Conservation (phyloP, 768 basidiomycete genomes). For the Auricularia cornea region DNA sequence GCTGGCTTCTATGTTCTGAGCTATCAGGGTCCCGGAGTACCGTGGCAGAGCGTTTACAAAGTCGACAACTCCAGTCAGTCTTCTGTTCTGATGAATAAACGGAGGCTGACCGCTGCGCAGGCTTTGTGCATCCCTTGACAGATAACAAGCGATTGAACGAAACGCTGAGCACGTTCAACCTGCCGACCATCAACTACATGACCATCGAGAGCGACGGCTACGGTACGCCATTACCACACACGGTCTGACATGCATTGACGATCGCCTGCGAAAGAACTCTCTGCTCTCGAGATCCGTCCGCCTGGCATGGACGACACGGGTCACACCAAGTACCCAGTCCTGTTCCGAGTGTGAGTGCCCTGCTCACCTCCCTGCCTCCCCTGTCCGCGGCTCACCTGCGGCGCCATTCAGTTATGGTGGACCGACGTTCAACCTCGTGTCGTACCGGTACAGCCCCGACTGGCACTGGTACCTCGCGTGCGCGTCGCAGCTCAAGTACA, state of each 20-base stretch:
- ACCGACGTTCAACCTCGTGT: constrained; percentile 73
- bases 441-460: constrained; percentile 56
- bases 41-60: constrained; percentile 77
- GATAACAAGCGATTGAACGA: constrained; percentile 61
- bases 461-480: constrained; percentile 87
- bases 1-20: constrained; percentile 76
- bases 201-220: constrained; percentile 77
- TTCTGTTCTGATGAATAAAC: constrained; percentile 13
- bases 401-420: constrained; percentile 68
- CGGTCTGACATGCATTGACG: not conserved
- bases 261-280: constrained; percentile 51
- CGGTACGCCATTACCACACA: constrained; percentile 37
- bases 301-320: constrained; percentile 91
- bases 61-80: constrained; percentile 38
- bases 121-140: constrained; percentile 55
- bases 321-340: constrained; percentile 90
- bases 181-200: constrained; percentile 58
- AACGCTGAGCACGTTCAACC: constrained; percentile 58
- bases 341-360: constrained; percentile 66
- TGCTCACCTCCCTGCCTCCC: not conserved
- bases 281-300: constrained; percentile 85
- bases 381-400: not conserved
- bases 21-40: constrained; percentile 75
- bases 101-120: constrained; percentile 11
- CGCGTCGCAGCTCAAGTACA: constrained; percentile 52